These are phyloP conservation scores for Leccinum truebloodii DNA, from an alignment of 768 basidiomycete genomes.

Conservation along the genomic window DNA sequence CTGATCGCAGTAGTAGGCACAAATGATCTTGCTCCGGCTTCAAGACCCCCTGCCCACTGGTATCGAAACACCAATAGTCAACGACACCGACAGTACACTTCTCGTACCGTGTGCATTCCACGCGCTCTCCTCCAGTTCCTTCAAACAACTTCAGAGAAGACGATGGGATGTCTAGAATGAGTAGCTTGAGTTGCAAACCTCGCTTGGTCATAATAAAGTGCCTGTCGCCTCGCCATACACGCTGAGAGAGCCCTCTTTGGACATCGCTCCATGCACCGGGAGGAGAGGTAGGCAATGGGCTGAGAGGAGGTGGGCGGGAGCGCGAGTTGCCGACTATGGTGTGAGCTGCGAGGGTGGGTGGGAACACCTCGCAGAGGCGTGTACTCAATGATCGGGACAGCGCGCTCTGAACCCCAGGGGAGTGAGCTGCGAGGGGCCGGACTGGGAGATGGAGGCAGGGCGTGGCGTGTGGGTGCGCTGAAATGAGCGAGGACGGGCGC, in stretches of 20 bases:
- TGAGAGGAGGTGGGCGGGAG: too few relatives aligned
- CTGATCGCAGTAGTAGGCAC: conserved; percentile 29
- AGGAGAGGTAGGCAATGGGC: too few relatives aligned
- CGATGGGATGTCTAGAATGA: conserved; percentile 25
- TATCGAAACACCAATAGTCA: conserved; percentile 36
- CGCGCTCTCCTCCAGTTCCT: conserved; percentile 1
- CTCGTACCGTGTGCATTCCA: conserved; percentile 18
- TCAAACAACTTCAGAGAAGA: conserved; percentile 19
- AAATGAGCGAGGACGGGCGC: neutral
- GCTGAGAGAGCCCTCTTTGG: neutral
- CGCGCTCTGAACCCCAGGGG: neutral
- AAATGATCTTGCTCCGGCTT: conserved; percentile 28
- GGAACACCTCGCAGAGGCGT: neutral
- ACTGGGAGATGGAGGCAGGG: neutral
- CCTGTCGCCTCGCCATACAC: conserved; percentile 28
- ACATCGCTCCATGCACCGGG: too few relatives aligned
- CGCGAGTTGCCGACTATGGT: too few relatives aligned
- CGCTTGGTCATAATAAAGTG: conserved; percentile 36
- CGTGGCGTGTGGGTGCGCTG: neutral
- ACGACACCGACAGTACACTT: conserved; percentile 30
- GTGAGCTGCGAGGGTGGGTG: too few relatives aligned
- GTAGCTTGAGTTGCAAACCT: conserved; percentile 29
- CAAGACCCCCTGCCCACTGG: conserved; percentile 25
- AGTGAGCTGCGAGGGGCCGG: neutral
- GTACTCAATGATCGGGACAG: neutral